Base-by-base conservation (phyloP, 176 grass and related monocot genomes). In the Dactylis glomerata region DNA sequence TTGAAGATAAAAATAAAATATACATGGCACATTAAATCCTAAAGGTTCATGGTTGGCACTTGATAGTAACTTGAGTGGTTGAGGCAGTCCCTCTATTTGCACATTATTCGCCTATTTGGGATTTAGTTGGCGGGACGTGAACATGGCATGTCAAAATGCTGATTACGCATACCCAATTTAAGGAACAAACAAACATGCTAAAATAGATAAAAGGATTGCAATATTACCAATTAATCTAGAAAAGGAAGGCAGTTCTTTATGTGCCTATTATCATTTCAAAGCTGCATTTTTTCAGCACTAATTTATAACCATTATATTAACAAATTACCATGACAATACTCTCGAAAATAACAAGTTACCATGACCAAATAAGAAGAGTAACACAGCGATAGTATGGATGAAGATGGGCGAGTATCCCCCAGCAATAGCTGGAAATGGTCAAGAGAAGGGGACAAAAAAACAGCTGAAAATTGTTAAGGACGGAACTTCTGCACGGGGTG, bases 1-100 rank as follows among this genome's bases (percentile, higher is more conserved):
- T 42, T 44, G 8, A 78, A 52, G 45, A 54, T 77, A 90, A 17
- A 33, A 32, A 40, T 58, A 77, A 76, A 32, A 19, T 42, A 55
- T 34, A 86, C 58, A 80, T 86, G 10, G 15, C 61, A 82, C 15
- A 64, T 54, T 82, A 82, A 76, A 15, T 32, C 62, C 0, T 41
- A 41, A 57, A 41, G 51, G 72, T 49, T 70, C n/a, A 33, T 58
- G 19, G 51, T 8, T n/a, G 13, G n/a, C 54, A 77, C 31, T 77
- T 28, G 26, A 77, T 76, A 44, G 13, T 76, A 81, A 42, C 23
- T 81, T 45, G 1, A 79, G n/a, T 10, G 17, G 19, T 82, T 56
- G 1, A 79, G n/a, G 6, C 17, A 2, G 31, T 61, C 61, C 52
- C 38, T 37, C 69, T 75, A 80, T 66, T 15, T 75, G 47, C 76